Evolutionary conservation across 2,329 filamentous ascomycete genomes (phyloP), one percentile per base, ranked within the genome.

Genomic region (Hymenoscyphus linearis): DNA sequence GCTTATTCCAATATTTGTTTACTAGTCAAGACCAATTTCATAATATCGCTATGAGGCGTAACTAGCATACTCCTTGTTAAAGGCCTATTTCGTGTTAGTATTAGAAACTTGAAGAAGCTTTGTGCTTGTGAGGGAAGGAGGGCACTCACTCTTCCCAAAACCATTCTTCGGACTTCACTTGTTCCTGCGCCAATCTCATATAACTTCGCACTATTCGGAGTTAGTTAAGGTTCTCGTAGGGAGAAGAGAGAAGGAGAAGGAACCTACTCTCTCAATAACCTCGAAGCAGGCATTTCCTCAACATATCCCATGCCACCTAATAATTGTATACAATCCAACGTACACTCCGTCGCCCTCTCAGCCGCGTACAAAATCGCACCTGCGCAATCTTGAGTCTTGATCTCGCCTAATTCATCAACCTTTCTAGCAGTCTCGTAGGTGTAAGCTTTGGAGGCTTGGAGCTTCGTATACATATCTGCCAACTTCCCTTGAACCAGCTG

Each of bases 101-200:
- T 26, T 27, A 13, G 4, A 35, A 50, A 27, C 47, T 26, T 56
- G 14, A 22, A 36, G 10, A 18, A 7, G 34, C 16, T 1, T 12
- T 18, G 37, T n/a, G n/a, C n/a, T n/a, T n/a, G n/a, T n/a, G n/a
- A n/a, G n/a, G n/a, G 25, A 14, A 16, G 26, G 31, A n/a, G 22
- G 18, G 18, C 16, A 50, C 66, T 63, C 53, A 68, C 68, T 56
- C 70, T 66, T 31, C 95, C 93, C 72, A 99, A 96, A 4, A 99
- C 91, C 85, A 98, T 96, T 66, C 93, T 82, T 67, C 95, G 82
- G 57, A 99, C 88, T 78, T 99, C 95, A 63, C 91, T 96, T 3
- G 95, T 98, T 5, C 95, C 95, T 4, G 95, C 95, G 1, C 95
- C 95, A 73, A 99, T 98, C 77, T 98, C 95, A 74, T 99, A 99